These are phyloP conservation scores for Stromatinia cepivora DNA, from an alignment of 2,329 filamentous ascomycete genomes.

Conservation along the genomic window DNA sequence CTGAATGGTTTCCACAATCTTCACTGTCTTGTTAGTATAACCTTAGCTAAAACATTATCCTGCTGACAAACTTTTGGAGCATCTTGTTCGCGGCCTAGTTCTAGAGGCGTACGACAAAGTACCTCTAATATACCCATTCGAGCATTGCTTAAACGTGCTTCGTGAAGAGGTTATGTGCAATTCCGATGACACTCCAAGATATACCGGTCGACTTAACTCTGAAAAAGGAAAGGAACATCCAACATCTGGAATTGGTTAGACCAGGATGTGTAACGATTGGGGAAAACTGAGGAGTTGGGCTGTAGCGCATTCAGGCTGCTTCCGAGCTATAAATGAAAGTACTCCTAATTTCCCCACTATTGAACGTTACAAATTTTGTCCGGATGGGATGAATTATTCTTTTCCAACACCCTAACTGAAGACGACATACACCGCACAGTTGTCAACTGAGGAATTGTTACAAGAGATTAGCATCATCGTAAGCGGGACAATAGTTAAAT, in stretches of 20 bases:
- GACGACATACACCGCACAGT: not conserved
- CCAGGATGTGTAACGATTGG: slow-evolving; percentile 19
- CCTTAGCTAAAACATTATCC: not conserved
- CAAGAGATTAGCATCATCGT: no score
- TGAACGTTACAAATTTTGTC: not conserved
- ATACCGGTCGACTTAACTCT: slow-evolving; percentile 3
- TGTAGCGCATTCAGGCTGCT: slow-evolving; percentile 11
- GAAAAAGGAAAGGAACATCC: slow-evolving; percentile 14
- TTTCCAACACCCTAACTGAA: not conserved
- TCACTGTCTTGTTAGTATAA: slow-evolving; percentile 17
- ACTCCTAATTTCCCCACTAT: not conserved
- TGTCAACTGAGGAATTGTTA: not conserved
- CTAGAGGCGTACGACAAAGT: not conserved
- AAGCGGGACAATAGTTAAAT: no score
- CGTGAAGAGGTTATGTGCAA: slow-evolving; percentile 25
- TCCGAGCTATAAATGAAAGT: slow-evolving; percentile 9
- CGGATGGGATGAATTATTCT: not conserved
- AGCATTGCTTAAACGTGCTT: slow-evolving; percentile 22
- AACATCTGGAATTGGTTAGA: slow-evolving; percentile 10
- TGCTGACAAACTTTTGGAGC: not conserved
- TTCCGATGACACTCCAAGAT: slow-evolving; percentile 20
- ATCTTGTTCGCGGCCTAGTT: not conserved
- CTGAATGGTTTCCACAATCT: slow-evolving; percentile 17
- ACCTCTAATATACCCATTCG: not conserved
- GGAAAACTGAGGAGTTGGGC: slow-evolving; percentile 7